Evolutionary conservation across 345 rosid genomes (phyloP).

Genomic region (Ceriops tagal): DNA sequence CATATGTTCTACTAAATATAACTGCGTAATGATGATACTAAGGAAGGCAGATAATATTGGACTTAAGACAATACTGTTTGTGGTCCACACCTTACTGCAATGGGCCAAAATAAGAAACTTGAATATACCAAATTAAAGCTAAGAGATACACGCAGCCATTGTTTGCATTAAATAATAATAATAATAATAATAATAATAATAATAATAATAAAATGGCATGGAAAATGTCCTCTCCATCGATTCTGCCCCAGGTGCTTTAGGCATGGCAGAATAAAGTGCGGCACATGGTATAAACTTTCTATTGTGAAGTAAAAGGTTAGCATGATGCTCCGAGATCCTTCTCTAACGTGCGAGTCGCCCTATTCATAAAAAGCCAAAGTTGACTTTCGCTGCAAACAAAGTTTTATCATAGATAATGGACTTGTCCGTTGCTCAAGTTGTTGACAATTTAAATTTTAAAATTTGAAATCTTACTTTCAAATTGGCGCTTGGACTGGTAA

Average conservation of each 20-base stretch:
- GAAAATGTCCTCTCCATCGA: background rate
- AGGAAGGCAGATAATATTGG: too few species aligned
- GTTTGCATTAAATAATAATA: background rate
- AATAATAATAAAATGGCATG: background rate
- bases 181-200: background rate
- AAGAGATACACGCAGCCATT: background rate
- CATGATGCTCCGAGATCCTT: background rate
- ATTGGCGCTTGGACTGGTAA: too few species aligned
- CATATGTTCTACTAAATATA: too few species aligned
- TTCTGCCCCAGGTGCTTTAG: background rate
- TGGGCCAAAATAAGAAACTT: background rate
- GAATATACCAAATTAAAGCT: background rate
- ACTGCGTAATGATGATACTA: too few species aligned
- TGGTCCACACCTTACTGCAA: background rate
- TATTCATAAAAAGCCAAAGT: background rate
- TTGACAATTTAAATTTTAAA: too few species aligned
- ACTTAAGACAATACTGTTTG: too few species aligned
- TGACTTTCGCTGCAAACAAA: background rate
- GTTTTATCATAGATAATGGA: too few species aligned
- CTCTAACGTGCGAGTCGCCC: background rate
- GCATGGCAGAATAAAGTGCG: background rate
- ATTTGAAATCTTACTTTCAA: too few species aligned
- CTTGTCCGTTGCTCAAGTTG: too few species aligned
- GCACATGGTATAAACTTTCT: background rate
- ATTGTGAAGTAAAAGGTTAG: background rate